Percentiles rank a stretch among this genome's conserved stretches.
Evolutionary conservation across 139 green algal genomes (phyloP).

Genomic region (Helicosporidium sp.): DNA sequence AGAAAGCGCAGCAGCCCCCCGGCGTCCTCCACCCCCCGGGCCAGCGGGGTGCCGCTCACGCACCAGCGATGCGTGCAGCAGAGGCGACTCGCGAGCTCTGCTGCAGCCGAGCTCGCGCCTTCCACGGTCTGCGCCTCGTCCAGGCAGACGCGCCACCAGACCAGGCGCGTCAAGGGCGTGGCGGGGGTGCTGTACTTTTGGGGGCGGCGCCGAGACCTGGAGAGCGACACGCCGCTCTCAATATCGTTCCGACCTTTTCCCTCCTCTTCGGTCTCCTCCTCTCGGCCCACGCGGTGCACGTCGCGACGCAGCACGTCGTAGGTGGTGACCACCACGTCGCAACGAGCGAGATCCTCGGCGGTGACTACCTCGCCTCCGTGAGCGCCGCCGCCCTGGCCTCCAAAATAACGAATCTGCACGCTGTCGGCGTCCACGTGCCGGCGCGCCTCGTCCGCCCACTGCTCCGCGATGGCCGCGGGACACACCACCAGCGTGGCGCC

Average conservation of each 20-base stretch:
- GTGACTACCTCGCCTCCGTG: slow-evolving; percentile 22
- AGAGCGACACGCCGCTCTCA: neutral
- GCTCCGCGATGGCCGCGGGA: slow-evolving; percentile 59
- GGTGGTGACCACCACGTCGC: slow-evolving; percentile 80
- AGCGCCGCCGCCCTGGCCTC: slow-evolving; percentile 24
- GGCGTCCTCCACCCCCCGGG: slow-evolving; percentile 61
- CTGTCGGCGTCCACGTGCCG: slow-evolving; percentile 18
- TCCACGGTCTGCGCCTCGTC: slow-evolving; percentile 85
- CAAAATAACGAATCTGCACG: slow-evolving; percentile 44
- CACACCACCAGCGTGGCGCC: slow-evolving; percentile 76
- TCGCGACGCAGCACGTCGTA: slow-evolving; percentile 65
- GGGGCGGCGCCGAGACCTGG: too few species aligned
- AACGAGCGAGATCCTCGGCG: slow-evolving; percentile 40
- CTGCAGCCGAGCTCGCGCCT: slow-evolving; percentile 38
- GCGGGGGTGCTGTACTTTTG: too few species aligned
- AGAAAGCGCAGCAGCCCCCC: slow-evolving; percentile 73
- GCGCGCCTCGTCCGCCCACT: slow-evolving; percentile 49
- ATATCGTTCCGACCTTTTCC: too few species aligned
- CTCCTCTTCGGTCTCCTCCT: neutral
- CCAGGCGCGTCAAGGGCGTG: slow-evolving; percentile 67
- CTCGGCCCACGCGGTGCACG: neutral
- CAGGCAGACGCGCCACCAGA: slow-evolving; percentile 74
- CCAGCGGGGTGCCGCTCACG: slow-evolving; percentile 71
- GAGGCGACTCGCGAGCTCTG: slow-evolving; percentile 54
- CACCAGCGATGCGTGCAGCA: slow-evolving; percentile 23